phyloP scores from a whole-genome alignment of 2,329 filamentous ascomycete species.

The Diaporthe sp. region DNA sequence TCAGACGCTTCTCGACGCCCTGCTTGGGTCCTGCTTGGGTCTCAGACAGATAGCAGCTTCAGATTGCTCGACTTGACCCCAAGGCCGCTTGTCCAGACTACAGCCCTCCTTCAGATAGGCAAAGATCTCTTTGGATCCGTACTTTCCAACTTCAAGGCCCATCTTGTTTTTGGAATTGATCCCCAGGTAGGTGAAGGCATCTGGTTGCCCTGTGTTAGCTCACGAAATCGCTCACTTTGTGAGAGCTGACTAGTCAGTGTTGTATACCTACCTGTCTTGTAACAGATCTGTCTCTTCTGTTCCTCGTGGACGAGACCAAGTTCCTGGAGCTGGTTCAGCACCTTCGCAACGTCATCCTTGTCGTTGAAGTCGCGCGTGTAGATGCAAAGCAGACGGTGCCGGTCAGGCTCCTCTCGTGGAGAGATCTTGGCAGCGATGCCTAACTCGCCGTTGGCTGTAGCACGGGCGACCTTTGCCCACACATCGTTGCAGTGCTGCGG shows the following conservation, averaged over 20 bases:
- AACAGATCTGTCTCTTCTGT: slow-evolving; percentile 16
- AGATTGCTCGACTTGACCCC: too few species aligned
- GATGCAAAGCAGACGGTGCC: neutral
- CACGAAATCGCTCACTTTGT: neutral
- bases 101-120: neutral
- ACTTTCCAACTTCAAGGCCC: neutral
- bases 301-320: neutral
- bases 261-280: neutral
- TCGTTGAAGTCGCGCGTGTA: slow-evolving; percentile 15
- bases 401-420: neutral
- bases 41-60: too few species aligned
- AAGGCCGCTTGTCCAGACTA: neutral
- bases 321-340: neutral
- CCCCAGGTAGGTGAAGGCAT: slow-evolving; percentile 12
- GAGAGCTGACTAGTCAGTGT: neutral
- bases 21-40: neutral
- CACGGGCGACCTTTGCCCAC: slow-evolving; percentile 1
- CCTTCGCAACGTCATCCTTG: slow-evolving; percentile 6
- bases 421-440: slow-evolving; percentile 21
- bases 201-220: neutral
- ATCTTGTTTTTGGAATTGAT: neutral
- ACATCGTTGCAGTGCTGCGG: neutral
- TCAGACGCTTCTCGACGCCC: neutral
- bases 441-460: neutral
- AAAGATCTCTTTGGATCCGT: neutral